Evolutionary conservation across 768 basidiomycete species (phyloP), one percentile per base, ranked within the genome.

Genomic region (Tricholoma hemisulphureum): DNA sequence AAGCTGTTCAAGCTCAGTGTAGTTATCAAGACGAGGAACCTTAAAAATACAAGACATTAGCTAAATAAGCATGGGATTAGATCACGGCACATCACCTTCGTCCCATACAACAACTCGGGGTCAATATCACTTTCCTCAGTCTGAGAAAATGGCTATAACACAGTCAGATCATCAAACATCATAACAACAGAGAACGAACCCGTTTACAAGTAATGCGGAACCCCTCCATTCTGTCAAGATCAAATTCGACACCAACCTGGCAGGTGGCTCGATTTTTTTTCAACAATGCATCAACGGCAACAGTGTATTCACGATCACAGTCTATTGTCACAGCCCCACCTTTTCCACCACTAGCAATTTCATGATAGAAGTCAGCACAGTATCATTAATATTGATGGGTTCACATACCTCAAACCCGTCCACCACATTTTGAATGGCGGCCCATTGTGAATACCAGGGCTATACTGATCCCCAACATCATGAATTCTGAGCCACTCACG

Each of bases 11-110:
- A 24, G 10, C 7, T 61, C 60, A 32, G n/a, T 61, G 34, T 56
- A 59, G 31, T 41, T 32, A 2, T 39, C 35, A 32, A 55, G 21
- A 10, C 57, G 35, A 7, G 63, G 59, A 51, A 61, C 57, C 53
- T 60, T 45, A 14, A 28, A 14, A 50, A 50, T 24, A 50, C 5
- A 6, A 26, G 29, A 31, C 11, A 31, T 26, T n/a, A n/a, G 48
- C 48, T n/a, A n/a, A 49, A 49, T 8, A 1, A 16, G 29, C 14
- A 49, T 10, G n/a, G n/a, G 14, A 49, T 16, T 7, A 31, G 14
- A 50, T n/a, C n/a, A n/a, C n/a, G n/a, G n/a, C n/a, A n/a, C 26
- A 29, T 28, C n/a, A 50, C 49, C 21, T 50, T 50, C 5, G 49
- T 50, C 14, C 20, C 49, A 7, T 50, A 50, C 21, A 50, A 21